Base-by-base conservation (phyloP, 352 stramenopile genomes). In the Phytophthora foliorum region DNA sequence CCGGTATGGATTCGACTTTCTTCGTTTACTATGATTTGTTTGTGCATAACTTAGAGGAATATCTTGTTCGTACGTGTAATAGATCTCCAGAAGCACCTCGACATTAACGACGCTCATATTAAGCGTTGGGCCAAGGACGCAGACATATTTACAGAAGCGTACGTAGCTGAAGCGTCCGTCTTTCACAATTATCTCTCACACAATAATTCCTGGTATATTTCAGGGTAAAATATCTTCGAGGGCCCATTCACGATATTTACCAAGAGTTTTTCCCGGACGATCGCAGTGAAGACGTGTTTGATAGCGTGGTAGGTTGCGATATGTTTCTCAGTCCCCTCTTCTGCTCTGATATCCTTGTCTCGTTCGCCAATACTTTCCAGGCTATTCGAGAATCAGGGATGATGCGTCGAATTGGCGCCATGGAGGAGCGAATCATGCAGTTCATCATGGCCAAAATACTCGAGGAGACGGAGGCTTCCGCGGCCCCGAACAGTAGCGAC, bases 341-440 rank as follows among this genome's bases (percentile, higher is more conserved):
- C 42, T 49, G 42, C 3, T 50, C 57, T 41, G n/a, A 49, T 29
- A 38, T 21, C 32, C 1, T 38, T 19, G 50, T 32, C 14, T 6
- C 25, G 14, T 48, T 61, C 24, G n/a, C 17, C 0, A n/a, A n/a
- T 16, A 16, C 29, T n/a, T 31, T 27, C 31, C 44, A 76, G 68
- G 42, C 34, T 29, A 46, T 44, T 50, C 21, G 68, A 55, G 68
- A 68, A 24, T 56, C 54, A 17, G 53, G 63, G 11, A 72, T 65
- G 51, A 71, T 90, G 31, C 79, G 78, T 4, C 74, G 73, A 25
- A 87, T 92, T 22, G 84, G 84, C 1, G 61, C 72, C 6, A 86
- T 90, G 32, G 80, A 90, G 55, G 82, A 90, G 59, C 81, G 84
- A 5, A 64, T 78, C 19, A 92, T 89, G 82, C 84, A 89, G 67